phyloP scores from a whole-genome alignment of 306 rosid species.

The Ochetophila trinervis region DNA sequence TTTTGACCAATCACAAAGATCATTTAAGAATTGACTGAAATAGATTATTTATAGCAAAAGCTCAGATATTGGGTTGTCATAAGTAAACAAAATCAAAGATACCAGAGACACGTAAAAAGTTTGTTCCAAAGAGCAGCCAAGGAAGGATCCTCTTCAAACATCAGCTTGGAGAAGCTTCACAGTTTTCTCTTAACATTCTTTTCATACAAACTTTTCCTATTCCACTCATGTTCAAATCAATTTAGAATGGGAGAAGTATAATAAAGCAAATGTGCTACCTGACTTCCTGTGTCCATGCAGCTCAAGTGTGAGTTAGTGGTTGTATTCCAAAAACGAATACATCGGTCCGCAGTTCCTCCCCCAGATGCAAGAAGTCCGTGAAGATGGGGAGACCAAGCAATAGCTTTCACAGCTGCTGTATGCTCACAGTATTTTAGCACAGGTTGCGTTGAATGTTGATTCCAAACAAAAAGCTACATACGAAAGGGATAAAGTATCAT shows the following conservation, averaged over 20 bases:
- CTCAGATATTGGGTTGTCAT: no score
- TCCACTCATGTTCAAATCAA: conserved; percentile 15
- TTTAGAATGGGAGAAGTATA: not conserved
- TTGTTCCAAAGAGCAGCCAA: not conserved
- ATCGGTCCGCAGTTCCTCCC: conserved; percentile 97
- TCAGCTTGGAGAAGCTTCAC: not conserved
- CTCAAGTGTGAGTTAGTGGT: conserved; percentile 90
- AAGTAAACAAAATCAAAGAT: no score
- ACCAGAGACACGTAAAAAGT: no score
- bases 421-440: conserved; percentile 89
- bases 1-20: no score
- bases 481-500: conserved; percentile 20
- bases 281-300: conserved; percentile 99
- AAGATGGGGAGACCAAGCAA: conserved; percentile 99
- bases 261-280: conserved; percentile 40
- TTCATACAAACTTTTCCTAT: not conserved
- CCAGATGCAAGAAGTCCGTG: conserved; percentile 99
- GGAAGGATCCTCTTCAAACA: not conserved
- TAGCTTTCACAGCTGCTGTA: conserved; percentile 98
- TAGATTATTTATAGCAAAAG: no score
- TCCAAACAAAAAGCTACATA: conserved; percentile 88
- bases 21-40: no score
- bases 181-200: not conserved
- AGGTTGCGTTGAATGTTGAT: conserved; percentile 97
- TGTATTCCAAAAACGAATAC: conserved; percentile 98